Percentiles rank a stretch among this genome's conserved stretches.
phyloP scores from a whole-genome alignment of 768 basidiomycete genomes.

The Xerocomellus amylosporus region DNA sequence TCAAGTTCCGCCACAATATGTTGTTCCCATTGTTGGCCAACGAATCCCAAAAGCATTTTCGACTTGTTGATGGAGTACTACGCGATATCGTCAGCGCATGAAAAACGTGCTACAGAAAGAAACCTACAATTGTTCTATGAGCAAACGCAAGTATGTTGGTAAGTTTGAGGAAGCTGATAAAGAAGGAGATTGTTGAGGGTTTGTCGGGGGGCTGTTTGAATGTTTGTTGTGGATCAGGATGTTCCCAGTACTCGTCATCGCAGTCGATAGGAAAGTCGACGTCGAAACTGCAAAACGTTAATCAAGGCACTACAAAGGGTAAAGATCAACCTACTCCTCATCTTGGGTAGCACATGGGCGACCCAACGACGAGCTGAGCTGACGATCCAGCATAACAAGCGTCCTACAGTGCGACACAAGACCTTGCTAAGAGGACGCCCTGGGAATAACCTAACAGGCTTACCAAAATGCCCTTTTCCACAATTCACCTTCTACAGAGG shows the following conservation, averaged over 20 bases:
- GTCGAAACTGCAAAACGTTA: slow-evolving; percentile 47
- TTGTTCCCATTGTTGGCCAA: slow-evolving; percentile 57
- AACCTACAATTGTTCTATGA: slow-evolving; percentile 56
- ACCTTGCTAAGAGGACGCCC: background rate
- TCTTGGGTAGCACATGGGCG: slow-evolving; percentile 66
- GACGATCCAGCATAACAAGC: slow-evolving; percentile 31
- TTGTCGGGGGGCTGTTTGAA: slow-evolving; percentile 65
- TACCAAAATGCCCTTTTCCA: slow-evolving; percentile 58
- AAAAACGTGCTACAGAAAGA: background rate
- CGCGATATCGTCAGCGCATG: background rate
- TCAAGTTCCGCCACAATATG: slow-evolving; percentile 70
- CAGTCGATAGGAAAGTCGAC: slow-evolving; percentile 60
- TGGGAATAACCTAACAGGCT: background rate
- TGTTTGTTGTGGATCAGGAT: slow-evolving; percentile 42
- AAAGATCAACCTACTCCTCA: slow-evolving; percentile 53
- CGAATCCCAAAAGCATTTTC: slow-evolving; percentile 49
- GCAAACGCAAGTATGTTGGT: slow-evolving; percentile 62
- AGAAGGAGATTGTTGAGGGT: slow-evolving; percentile 52
- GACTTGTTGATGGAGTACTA: slow-evolving; percentile 74
- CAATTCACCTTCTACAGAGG: slow-evolving; percentile 52
- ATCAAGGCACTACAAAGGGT: background rate
- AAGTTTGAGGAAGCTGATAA: slow-evolving; percentile 53
- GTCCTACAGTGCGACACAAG: slow-evolving; percentile 17
- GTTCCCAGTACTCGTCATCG: slow-evolving; percentile 68
- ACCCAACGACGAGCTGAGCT: slow-evolving; percentile 51